These are phyloP conservation scores for Pleurotus ostreatus DNA, from an alignment of 768 basidiomycete genomes.

Conservation along the genomic window DNA sequence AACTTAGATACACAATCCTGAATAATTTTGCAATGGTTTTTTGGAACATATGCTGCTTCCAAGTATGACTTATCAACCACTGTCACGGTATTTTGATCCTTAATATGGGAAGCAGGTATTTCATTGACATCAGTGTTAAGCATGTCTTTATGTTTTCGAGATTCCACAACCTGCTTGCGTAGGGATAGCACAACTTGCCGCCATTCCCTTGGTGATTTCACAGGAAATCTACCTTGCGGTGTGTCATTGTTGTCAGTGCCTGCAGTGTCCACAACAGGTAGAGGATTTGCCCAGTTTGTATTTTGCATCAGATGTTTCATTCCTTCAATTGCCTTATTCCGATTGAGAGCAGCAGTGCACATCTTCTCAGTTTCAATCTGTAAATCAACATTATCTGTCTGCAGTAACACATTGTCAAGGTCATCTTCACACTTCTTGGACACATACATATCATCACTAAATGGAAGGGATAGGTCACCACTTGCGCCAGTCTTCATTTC, in stretches of 20 bases:
- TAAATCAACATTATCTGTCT: background rate
- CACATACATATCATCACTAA: background rate
- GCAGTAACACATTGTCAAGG: background rate
- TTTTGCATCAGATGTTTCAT: background rate
- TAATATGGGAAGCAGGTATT: no score
- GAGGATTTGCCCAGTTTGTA: background rate
- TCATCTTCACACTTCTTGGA: background rate
- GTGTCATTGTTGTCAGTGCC: background rate
- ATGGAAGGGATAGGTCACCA: background rate
- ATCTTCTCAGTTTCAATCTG: background rate
- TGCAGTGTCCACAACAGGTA: background rate
- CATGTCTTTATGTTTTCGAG: background rate
- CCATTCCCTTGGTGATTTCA: background rate
- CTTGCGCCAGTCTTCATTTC: background rate
- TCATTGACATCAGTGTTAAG: background rate
- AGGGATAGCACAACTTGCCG: background rate
- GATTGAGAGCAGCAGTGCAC: background rate
- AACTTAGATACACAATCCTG: background rate
- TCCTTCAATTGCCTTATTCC: background rate
- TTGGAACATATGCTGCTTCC: background rate
- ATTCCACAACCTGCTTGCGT: background rate
- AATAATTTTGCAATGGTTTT: background rate
- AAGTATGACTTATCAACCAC: conserved; percentile 7
- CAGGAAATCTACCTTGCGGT: background rate
- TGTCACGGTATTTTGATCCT: background rate